These are phyloP conservation scores for Cymbidium sinense DNA, from an alignment of 106 monocot genomes.

Conservation along the genomic window DNA sequence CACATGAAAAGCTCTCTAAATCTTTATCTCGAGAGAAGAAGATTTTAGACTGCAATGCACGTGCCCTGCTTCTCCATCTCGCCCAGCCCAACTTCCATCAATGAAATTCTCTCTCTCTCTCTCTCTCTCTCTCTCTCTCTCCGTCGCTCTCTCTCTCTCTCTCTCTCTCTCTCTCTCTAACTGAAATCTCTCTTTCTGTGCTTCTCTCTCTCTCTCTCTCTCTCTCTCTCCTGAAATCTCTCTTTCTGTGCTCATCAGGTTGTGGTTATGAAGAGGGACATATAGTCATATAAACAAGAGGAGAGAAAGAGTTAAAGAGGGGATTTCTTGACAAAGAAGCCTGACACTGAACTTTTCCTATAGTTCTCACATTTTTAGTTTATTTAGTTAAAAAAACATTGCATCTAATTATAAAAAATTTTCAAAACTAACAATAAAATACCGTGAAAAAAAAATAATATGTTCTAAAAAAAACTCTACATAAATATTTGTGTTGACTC, in stretches of 20 bases:
- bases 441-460: no score
- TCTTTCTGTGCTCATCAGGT: background rate
- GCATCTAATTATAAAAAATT: no score
- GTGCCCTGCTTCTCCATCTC: slow-evolving; percentile 61
- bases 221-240: background rate
- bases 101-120: background rate
- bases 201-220: background rate
- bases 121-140: background rate
- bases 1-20: slow-evolving; percentile 39
- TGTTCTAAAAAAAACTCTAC: no score
- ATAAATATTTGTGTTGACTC: no score
- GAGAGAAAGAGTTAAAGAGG: background rate
- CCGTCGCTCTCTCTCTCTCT: background rate
- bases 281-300: background rate
- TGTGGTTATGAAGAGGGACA: background rate
- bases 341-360: no score
- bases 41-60: slow-evolving; percentile 27
- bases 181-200: background rate
- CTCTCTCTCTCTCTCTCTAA: slow-evolving; percentile 1
- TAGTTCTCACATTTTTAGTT: no score
- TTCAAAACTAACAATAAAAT: no score
- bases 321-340: background rate
- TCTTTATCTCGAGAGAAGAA: no score
- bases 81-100: slow-evolving; percentile 21
- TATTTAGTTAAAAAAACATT: background rate